These are phyloP conservation scores for Magnusiomyces sp. DNA, from an alignment of 1,139 yeast genomes.

Conservation along the genomic window DNA sequence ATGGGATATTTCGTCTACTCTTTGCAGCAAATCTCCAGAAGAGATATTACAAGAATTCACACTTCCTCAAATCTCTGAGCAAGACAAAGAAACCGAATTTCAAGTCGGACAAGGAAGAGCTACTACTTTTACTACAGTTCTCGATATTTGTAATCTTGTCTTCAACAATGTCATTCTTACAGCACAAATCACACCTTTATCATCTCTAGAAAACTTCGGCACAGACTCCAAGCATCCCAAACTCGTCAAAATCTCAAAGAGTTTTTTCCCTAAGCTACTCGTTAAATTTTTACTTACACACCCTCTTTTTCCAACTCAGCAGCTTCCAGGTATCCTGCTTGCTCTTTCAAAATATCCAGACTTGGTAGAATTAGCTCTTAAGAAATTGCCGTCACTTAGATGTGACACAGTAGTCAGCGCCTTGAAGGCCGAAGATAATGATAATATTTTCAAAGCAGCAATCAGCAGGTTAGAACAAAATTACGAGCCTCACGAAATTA, in stretches of 20 bases:
- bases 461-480: constrained; percentile 60
- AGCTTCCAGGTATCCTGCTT: constrained; percentile 46
- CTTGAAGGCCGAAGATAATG: constrained; percentile 44
- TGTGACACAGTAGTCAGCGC: constrained; percentile 56
- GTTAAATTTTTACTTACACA: constrained; percentile 73
- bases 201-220: constrained; percentile 10
- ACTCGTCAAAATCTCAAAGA: constrained; percentile 2
- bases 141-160: constrained; percentile 40
- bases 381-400: constrained; percentile 64
- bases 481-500: constrained; percentile 33
- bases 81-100: not conserved
- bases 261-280: constrained; percentile 47
- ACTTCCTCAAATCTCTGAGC: constrained; percentile 10
- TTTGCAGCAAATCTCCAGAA: constrained; percentile 15
- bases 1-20: constrained; percentile 1
- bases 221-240: constrained; percentile 6
- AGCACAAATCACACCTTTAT: constrained; percentile 4
- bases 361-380: constrained; percentile 71
- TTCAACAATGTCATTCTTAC: constrained; percentile 24
- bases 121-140: constrained; percentile 52
- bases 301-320: constrained; percentile 67
- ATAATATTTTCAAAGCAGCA: constrained; percentile 53
- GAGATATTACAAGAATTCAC: constrained; percentile 21
- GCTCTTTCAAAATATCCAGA: constrained; percentile 47
- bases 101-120: constrained; percentile 45